Evolutionary conservation across 352 stramenopile genomes (phyloP), one percentile per base, ranked within the genome.

Genomic region (Globisporangium splendens): DNA sequence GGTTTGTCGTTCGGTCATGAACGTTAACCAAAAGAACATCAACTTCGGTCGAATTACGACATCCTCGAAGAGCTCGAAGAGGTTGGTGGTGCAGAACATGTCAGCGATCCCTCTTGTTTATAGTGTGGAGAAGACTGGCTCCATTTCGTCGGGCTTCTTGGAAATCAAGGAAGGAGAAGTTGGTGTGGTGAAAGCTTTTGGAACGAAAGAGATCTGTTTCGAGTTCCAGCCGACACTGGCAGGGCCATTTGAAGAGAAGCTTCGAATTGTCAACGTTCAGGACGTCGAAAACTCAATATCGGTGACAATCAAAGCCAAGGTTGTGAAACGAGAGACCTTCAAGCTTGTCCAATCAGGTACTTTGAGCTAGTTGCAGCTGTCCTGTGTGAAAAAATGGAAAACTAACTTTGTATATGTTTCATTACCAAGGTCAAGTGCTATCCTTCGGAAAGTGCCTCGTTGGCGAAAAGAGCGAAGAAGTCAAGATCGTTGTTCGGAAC

Each of bases 21-120:
- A 95, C 46, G 86, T 96, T 50, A 96, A 96, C 56, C 87, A 96
- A 66, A 96, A 96, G 57, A 96, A 96, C 58, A 96, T 96, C 62
- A 96, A 96, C 62, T 96, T 96, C 57, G 87, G 87, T 1, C 80
- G 87, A 14, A 96, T 96, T 48, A 77, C 87, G 24, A 82, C 86
- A 14, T 93, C 83, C 14, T 89, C 81, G 8, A 93, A 90, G 61
- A 95, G 84, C 53, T 93, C 83, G 3, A 96, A 96, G 59, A 83
- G 80, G 38, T 63, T 96, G 21, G 61, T 94, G 24, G 83, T 96
- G 14, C 85, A 92, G 54, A 96, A 96, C 48, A 93, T 90, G 79
- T 93, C 85, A 18, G 75, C 85, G 12, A 88, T 91, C 14, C 86
- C 85, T 11, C 59, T 96, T 15, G 75, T 95, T 14, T 96, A 95